Base-by-base conservation (phyloP, 192 early-diverging fungal species). In the Backusella morwellensis region DNA sequence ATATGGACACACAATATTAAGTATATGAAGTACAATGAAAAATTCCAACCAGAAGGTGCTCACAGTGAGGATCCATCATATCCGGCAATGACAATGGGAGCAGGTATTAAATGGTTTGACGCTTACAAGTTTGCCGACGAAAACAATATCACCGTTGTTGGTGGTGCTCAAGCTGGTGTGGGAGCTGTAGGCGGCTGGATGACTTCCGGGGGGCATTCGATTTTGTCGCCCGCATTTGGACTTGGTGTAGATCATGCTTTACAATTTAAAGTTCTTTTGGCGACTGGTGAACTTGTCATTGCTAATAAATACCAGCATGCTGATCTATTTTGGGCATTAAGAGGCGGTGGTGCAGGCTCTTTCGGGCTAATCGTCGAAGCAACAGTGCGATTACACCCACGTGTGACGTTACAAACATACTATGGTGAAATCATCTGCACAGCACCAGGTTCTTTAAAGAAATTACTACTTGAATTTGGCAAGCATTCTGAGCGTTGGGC, bases 251-350 rank as follows among this genome's bases (percentile, higher is more conserved):
- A 90, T 75, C 77, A 84, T 52, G 83, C 86, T 44, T 66, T 90
- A 40, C 79, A 89, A 72, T 86, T 85, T 71, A 78, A 77, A 54
- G 78, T 91, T 6, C 80, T 91, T 21, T 81, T 70, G 1, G 80
- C 87, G 1, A 70, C 82, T 70, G 87, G 87, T 2, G 66, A 81
- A 35, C 1, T 84, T 15, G 34, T 68, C 1, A 73, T 73, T 44
- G 80, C 80, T 21, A 89, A 87, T 81, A 29, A 54, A 11, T 75
- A 75, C 41, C 72, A 77, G 29, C 81, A 92, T 73, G 26, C 72
- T 6, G 91, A 92, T 77, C 73, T 93, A 19, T 92, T 90, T 69
- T 92, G 81, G 79, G 89, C 26, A 0, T 0, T 26, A 26, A 26
- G 26, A 26, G 26, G 26, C 26, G 26, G 26, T 0, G 90, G 90